Conservation (phyloP, 2,329 filamentous ascomycete species). For the Fusarium drepaniforme region DNA sequence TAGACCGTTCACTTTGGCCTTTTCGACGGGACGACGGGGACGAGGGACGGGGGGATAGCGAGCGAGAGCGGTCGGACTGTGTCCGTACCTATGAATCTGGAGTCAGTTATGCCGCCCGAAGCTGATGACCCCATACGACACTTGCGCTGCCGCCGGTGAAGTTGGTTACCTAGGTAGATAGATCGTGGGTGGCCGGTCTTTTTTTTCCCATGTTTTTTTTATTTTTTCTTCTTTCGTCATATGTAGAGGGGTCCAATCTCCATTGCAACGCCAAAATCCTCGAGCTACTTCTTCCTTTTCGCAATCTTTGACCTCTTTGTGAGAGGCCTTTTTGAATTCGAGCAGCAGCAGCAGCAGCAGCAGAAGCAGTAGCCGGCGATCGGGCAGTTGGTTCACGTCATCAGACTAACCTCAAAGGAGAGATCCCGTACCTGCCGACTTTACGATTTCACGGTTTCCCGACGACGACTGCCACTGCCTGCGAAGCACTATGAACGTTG, state of each 20-base stretch:
- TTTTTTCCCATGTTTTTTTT: not conserved
- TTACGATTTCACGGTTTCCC: not conserved
- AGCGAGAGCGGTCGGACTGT: constrained; percentile 4
- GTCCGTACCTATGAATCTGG: constrained; percentile 16
- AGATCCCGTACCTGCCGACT: constrained; percentile 11
- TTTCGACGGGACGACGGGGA: constrained; percentile 1
- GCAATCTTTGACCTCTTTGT: constrained; percentile 11
- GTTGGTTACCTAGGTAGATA: constrained; percentile 17
- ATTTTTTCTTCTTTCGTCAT: constrained; percentile 3
- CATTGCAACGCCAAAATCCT: constrained; percentile 14
- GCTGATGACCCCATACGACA: constrained; percentile 11
- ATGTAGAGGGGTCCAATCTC: constrained; percentile 12
- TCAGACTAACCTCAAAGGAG: constrained; percentile 17
- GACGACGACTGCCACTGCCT: constrained; percentile 16
- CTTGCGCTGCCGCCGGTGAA: constrained; percentile 10
- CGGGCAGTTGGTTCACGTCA: constrained; percentile 8
- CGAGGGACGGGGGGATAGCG: not conserved
- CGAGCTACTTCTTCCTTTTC: not conserved
- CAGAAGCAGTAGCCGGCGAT: not conserved
- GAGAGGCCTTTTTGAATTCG: not conserved
- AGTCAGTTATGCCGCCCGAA: constrained; percentile 13
- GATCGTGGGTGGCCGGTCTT: constrained; percentile 11
- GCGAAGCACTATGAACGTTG: constrained; percentile 12
- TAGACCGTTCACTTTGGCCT: not conserved
- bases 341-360: not conserved